phyloP scores from a whole-genome alignment of 106 monocot genomes.

The Vanilla planifolia region DNA sequence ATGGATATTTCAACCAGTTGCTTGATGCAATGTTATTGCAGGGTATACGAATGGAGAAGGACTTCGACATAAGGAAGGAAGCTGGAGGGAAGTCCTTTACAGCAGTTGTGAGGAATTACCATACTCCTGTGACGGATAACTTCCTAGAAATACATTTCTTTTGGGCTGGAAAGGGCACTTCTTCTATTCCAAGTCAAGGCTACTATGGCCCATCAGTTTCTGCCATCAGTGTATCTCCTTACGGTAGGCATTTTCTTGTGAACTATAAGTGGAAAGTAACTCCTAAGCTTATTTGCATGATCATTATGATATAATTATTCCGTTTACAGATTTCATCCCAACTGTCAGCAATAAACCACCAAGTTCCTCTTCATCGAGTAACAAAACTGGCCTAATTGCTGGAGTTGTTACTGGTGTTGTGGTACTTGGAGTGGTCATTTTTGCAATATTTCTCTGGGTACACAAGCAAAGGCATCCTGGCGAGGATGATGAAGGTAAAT shows the following conservation, averaged over 20 bases:
- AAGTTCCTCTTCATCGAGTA: slow-evolving; percentile 21
- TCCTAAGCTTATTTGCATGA: not conserved
- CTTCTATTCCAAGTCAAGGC: slow-evolving; percentile 53
- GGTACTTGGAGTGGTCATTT: slow-evolving; percentile 14
- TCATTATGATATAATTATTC: not conserved
- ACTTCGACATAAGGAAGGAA: slow-evolving; percentile 66
- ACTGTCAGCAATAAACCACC: slow-evolving; percentile 40
- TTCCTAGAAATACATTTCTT: slow-evolving; percentile 83
- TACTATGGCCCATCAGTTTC: slow-evolving; percentile 59
- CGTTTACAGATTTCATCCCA: slow-evolving; percentile 45
- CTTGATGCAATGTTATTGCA: slow-evolving; percentile 15
- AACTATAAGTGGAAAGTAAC: not conserved
- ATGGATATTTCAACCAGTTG: not conserved
- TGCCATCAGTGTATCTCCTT: slow-evolving; percentile 56
- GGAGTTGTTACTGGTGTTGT: slow-evolving; percentile 36
- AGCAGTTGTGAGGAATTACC: slow-evolving; percentile 33
- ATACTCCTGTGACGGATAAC: slow-evolving; percentile 49
- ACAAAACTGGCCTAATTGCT: slow-evolving; percentile 35
- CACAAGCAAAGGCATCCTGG: slow-evolving; percentile 24
- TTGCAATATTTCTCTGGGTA: slow-evolving; percentile 30
- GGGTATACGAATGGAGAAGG: slow-evolving; percentile 43
- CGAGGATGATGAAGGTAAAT: slow-evolving; percentile 44
- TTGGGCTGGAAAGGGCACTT: slow-evolving; percentile 83
- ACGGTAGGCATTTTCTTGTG: slow-evolving; percentile 24
- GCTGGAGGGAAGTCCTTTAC: slow-evolving; percentile 33